A percentile compares a stretch with the other conserved stretches of the same genome.
phyloP scores from a whole-genome alignment of 495 filamentous ascomycete species.

The Tuber magnatum region DNA sequence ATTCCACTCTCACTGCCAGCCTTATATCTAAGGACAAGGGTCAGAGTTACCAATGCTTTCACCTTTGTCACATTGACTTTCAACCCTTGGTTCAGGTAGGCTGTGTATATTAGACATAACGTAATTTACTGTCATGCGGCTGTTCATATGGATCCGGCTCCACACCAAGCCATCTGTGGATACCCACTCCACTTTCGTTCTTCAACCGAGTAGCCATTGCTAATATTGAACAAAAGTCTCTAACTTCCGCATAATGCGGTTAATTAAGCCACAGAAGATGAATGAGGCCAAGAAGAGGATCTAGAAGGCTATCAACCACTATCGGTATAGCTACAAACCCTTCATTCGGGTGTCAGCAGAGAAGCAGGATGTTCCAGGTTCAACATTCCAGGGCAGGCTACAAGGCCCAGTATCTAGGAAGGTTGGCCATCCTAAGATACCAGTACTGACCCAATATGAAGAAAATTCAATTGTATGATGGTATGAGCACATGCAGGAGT shows the following conservation, averaged over 20 bases:
- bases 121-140: neutral
- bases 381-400: neutral
- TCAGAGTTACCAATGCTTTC: too few species aligned
- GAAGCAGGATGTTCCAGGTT: neutral
- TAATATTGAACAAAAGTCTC: neutral
- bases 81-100: too few species aligned
- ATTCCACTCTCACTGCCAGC: too few species aligned
- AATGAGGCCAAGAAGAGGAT: too few species aligned
- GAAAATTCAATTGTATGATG: too few species aligned
- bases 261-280: neutral
- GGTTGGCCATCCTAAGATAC: neutral
- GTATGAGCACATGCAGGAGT: too few species aligned
- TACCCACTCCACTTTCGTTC: neutral
- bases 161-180: neutral
- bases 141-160: neutral
- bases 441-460: too few species aligned
- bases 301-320: too few species aligned
- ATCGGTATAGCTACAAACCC: too few species aligned
- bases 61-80: too few species aligned
- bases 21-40: too few species aligned
- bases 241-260: neutral
- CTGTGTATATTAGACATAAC: too few species aligned
- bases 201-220: neutral
- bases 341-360: neutral
- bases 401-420: neutral